Evolutionary conservation across 2,329 filamentous ascomycete species (phyloP), one percentile per base, ranked within the genome.

Genomic region (Xenosphaeropsis pyriputrescens): DNA sequence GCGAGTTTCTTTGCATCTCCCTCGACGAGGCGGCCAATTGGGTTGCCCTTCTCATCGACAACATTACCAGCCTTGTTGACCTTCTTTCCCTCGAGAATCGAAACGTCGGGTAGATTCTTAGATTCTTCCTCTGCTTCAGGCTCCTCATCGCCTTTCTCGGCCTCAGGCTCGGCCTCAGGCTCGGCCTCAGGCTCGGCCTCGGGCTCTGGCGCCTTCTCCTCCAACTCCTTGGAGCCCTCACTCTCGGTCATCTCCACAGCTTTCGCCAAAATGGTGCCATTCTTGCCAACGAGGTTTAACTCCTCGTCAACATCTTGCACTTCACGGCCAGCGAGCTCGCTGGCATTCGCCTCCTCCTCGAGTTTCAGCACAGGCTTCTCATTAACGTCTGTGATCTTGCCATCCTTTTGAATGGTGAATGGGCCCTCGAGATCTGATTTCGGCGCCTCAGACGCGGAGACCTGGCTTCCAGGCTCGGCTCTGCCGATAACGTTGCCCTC

Each of bases 1-100:
- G 72, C 55, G 4, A 84, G 65, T 43, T 79, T 64, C 58, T 78
- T 75, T 12, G 72, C 48, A 16, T 79, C 71, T 18, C 80, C 80
- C 47, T 80, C 70, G 18, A 73, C 59, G 7, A 85, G 62, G 34
- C 71, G 72, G 9, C 74, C 80, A 44, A 81, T 57, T 3, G 70
- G 51, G 19, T 65, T 59, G 8, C 68, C 67, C 32, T 47, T 37
- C 16, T 38, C 56, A 38, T 68, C 62, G 38, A 72, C 62, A 14
- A 72, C 59, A 41, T 73, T 72, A 40, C 70, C 70, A 8, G 57
- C 46, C 52, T 74, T 73, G 58, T 74, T 73, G 50, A 75, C 65
- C 42, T 62, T 68, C 53, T 61, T 61, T 42, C 61, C 64, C 42
- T 68, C 64, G 26, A 75, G 63, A 19, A 65, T 50, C 2, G 49